These are phyloP conservation scores for Colletotrichum tanaceti DNA, from an alignment of 2,329 filamentous ascomycete genomes.

Conservation along the genomic window DNA sequence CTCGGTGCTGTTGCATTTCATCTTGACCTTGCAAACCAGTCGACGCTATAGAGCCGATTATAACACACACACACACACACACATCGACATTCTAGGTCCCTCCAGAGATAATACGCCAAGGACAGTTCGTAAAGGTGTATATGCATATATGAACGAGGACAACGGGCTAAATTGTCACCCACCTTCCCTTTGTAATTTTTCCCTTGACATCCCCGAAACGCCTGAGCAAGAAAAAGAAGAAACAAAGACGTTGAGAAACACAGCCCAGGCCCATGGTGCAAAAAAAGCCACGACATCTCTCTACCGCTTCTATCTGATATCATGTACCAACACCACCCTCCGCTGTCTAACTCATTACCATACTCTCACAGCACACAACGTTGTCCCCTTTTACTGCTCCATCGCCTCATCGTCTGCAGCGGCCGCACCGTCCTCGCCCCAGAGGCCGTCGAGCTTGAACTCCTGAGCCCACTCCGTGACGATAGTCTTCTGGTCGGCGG, in stretches of 20 bases:
- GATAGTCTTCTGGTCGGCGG: slow-evolving; percentile 82
- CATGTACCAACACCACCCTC: slow-evolving; percentile 11
- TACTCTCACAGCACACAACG: not conserved
- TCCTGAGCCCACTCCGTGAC: slow-evolving; percentile 94
- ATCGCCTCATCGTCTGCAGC: slow-evolving; percentile 59
- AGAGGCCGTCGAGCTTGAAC: slow-evolving; percentile 94
- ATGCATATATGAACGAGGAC: slow-evolving; percentile 25
- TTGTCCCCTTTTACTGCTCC: slow-evolving; percentile 56
- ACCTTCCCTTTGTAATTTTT: slow-evolving; percentile 25
- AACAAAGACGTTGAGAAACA: not conserved
- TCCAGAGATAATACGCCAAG: not conserved
- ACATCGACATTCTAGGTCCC: not conserved
- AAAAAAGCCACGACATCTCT: slow-evolving; percentile 15
- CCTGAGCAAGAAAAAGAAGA: not conserved
- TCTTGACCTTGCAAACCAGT: not conserved
- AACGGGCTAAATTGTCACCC: slow-evolving; percentile 18
- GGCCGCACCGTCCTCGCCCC: slow-evolving; percentile 69
- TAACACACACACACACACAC: not conserved
- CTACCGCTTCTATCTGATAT: slow-evolving; percentile 25
- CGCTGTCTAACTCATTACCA: slow-evolving; percentile 14
- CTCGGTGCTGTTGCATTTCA: no score
- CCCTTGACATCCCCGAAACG: slow-evolving; percentile 34
- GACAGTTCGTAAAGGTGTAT: slow-evolving; percentile 17
- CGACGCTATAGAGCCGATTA: not conserved
- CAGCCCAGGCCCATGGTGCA: slow-evolving; percentile 22